Evolutionary conservation across 805 yeast genomes (phyloP), one percentile per base, ranked within the genome.

Genomic region (Hanseniaspora guilliermondii): DNA sequence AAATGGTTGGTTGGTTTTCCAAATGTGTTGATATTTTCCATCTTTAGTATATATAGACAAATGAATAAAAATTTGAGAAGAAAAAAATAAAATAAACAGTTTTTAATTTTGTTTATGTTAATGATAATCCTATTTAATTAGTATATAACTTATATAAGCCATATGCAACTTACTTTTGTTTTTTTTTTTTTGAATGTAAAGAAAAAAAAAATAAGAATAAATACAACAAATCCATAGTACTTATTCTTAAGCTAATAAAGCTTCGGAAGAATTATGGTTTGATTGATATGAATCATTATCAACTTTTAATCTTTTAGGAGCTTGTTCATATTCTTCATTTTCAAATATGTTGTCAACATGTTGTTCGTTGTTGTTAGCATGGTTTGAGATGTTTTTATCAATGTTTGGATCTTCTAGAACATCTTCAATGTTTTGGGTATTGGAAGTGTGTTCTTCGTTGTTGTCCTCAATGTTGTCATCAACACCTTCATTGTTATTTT

Each of bases 1-100:
- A 38, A 75, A 85, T 1, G 93, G 93, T 40, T 73, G 78, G 47
- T 84, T 88, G 86, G 72, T 76, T 0, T 85, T 72, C 11, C 77
- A 49, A 44, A 24, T 46, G 21, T 36, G 19, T 37, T 40, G 27
- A 39, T 7, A 6, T 6, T 39, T 19, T 19, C 17, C 25, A 39
- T 19, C 21, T 39, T 14, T n/a, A 12, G 2, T 32, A 22, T 46
- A 33, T 46, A 46, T 19, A 19, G 11, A 24, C 6, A 25, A 19
- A 17, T 8, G 25, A 41, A 41, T 17, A 24, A 3, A 22, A 24
- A 7, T 14, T 41, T 14, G 6, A 24, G 16, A 41, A 24, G 12
- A 12, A 14, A 41, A 41, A 17, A 44, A 44, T 7, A 4, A 21
- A 7, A 24, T 4, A 30, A n/a, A n/a, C 17, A 42, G 19, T 27